A percentile compares a stretch with the other conserved stretches of the same genome.
phyloP scores from a whole-genome alignment of 2,329 filamentous ascomycete species.

The Penicillium sp. region DNA sequence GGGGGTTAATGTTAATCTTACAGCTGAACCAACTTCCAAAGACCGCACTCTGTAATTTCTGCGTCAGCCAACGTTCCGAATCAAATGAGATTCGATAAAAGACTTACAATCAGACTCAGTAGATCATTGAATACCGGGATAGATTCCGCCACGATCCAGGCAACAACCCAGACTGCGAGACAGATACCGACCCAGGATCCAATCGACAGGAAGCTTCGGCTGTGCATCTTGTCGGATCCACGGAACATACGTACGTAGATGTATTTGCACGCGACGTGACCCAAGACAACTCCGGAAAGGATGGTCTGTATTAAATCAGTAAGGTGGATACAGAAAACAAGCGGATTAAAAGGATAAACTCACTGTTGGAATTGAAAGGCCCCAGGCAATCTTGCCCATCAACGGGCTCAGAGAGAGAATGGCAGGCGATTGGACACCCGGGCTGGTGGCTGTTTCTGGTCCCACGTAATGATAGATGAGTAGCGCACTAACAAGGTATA shows the following conservation, averaged over 20 bases:
- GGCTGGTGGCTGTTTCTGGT: conserved; percentile 28
- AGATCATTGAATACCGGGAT: conserved; percentile 69
- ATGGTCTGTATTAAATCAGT: conserved; percentile 50
- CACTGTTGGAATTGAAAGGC: conserved; percentile 64
- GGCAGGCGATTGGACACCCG: conserved; percentile 60
- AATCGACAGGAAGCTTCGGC: conserved; percentile 51
- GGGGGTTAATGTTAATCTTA: conserved; percentile 16
- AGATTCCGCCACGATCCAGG: conserved; percentile 67
- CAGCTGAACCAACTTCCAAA: conserved; percentile 68
- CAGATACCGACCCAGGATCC: conserved; percentile 61
- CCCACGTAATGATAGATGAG: conserved; percentile 69
- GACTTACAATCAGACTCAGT: conserved; percentile 57
- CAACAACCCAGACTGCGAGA: conserved; percentile 56
- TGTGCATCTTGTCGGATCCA: conserved; percentile 55
- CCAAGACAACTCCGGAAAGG: conserved; percentile 68
- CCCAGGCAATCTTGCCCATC: conserved; percentile 65
- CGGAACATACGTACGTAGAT: conserved; percentile 64
- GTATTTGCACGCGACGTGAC: conserved; percentile 64
- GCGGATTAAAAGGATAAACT: conserved; percentile 2
- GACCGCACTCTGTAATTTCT: conserved; percentile 46
- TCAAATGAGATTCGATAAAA: neutral
- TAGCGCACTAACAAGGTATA: conserved; percentile 66
- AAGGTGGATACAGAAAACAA: neutral
- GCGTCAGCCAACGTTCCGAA: conserved; percentile 9
- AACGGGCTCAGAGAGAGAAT: conserved; percentile 59